Conservation (phyloP, 2,329 filamentous ascomycete genomes). For the Pezicula rhizophila region DNA sequence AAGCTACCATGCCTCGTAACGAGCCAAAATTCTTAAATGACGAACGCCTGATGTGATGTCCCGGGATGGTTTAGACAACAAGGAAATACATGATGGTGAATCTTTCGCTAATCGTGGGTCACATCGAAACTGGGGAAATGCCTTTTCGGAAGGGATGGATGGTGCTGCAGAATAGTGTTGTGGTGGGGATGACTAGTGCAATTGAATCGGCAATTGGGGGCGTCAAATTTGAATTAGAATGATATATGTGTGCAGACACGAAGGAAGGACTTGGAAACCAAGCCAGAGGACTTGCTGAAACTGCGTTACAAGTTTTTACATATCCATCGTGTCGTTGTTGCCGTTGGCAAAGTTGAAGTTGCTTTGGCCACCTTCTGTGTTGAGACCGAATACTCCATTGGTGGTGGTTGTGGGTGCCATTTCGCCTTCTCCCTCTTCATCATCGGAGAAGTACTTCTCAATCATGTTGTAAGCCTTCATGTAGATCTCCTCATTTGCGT, state of each 20-base stretch:
- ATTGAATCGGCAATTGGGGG: slow-evolving; percentile 8
- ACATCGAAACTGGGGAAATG: slow-evolving; percentile 20
- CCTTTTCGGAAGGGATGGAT: slow-evolving; percentile 14
- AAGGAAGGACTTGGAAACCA: slow-evolving; percentile 10
- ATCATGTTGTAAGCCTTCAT: slow-evolving; percentile 99
- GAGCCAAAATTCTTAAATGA: slow-evolving; percentile 18
- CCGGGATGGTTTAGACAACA: slow-evolving; percentile 19
- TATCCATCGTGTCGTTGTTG: slow-evolving; percentile 68
- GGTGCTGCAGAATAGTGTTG: slow-evolving; percentile 10
- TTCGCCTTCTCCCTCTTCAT: slow-evolving; percentile 74
- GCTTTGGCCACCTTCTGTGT: slow-evolving; percentile 59
- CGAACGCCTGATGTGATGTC: slow-evolving; percentile 25
- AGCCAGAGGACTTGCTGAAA: slow-evolving; percentile 12
- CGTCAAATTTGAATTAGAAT: slow-evolving; percentile 23
- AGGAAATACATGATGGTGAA: slow-evolving; percentile 32
- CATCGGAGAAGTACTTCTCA: slow-evolving; percentile 99
- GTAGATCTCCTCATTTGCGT: slow-evolving; percentile 99
- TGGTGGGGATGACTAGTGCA: slow-evolving; percentile 3
- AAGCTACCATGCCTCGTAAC: slow-evolving; percentile 27
- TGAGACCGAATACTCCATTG: slow-evolving; percentile 76
- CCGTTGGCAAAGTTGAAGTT: slow-evolving; percentile 94
- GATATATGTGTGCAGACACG: slow-evolving; percentile 14
- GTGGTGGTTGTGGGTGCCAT: slow-evolving; percentile 55
- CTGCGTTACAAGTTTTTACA: slow-evolving; percentile 41
- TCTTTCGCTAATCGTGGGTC: slow-evolving; percentile 30